Evolutionary conservation across 352 stramenopile species (phyloP), one percentile per base, ranked within the genome.

Genomic region (Globisporangium irregulare): DNA sequence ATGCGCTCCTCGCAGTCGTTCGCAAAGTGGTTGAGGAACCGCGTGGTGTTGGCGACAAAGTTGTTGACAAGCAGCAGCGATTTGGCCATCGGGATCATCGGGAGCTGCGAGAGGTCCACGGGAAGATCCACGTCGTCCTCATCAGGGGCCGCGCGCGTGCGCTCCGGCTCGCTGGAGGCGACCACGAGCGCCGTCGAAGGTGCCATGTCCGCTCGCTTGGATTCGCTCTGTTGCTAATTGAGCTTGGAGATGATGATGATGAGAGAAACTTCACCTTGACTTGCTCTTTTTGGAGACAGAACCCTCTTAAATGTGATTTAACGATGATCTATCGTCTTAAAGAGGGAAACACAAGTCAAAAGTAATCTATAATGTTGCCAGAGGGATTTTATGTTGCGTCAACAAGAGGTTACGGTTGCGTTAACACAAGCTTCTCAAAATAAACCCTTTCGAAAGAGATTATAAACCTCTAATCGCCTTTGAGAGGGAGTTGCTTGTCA

Each of bases 1-100:
- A 96, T 88, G 32, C 87, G 85, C 62, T 93, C 86, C 70, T 96
- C 89, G 77, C 86, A 94, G 62, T 93, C 82, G 73, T 88, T 72
- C 25, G 84, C 82, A 69, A 96, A 95, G 68, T 93, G 84, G 71
- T 96, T 96, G 56, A 96, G 74, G 74, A 96, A 96, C 22, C 84
- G 80, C 69, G 85, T 92, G 20, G 85, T 94, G 76, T 95, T 96
- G 59, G 84, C 75, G 51, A 93, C 83, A 64, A 96, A 96, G 68
- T 96, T 95, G 76, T 90, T 96, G 64, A 96, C 72, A 10, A 96
- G 80, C 69, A 95, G 69, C 63, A 95, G 74, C 59, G 84, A 89
- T 73, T 95, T 95, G 62, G 82, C 58, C 66, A 87, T 81, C 20
- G 87, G 86, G 56, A 94, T 91, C 56, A 80, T 69, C 43, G 84